Percentiles rank a stretch among this genome's conserved stretches.
phyloP scores from a whole-genome alignment of 140 eudicot species.

The Erigeron philadelphicus region DNA sequence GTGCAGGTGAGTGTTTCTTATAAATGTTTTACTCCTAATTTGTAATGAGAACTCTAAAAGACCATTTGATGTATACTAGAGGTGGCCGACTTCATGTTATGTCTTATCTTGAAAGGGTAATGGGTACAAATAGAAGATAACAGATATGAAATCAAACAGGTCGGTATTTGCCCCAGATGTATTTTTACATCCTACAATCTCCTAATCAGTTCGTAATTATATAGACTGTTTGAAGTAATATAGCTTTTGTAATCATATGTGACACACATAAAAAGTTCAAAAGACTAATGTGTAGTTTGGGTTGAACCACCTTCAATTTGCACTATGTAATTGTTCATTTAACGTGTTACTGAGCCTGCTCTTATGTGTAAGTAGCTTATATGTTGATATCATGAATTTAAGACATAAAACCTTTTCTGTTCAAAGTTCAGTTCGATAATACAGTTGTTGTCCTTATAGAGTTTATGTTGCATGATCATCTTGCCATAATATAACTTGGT shows the following conservation, averaged over 20 bases:
- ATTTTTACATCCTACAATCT: not conserved
- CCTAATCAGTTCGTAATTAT: not conserved
- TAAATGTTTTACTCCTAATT: slow-evolving; percentile 3
- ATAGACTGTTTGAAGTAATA: not conserved
- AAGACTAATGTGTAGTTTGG: not conserved
- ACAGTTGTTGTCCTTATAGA: not conserved
- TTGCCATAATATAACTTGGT: not conserved
- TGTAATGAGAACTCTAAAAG: slow-evolving; percentile 8
- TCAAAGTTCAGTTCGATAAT: not conserved
- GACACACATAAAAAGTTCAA: not conserved
- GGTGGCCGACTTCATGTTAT: not conserved
- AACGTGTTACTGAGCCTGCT: too few species aligned
- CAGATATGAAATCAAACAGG: not conserved
- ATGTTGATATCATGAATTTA: not conserved
- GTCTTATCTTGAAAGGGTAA: not conserved
- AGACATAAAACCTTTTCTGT: not conserved
- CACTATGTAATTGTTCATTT: too few species aligned
- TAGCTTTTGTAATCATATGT: not conserved
- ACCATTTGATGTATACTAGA: slow-evolving; percentile 1
- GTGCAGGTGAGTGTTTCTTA: slow-evolving; percentile 49
- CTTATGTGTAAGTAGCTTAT: too few species aligned
- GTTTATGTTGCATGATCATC: not conserved
- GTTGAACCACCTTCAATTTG: too few species aligned
- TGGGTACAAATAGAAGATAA: not conserved
- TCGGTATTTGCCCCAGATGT: not conserved